Base-by-base conservation (phyloP, 1,284 basidiomycete species). In the Wolfiporia cocos region DNA sequence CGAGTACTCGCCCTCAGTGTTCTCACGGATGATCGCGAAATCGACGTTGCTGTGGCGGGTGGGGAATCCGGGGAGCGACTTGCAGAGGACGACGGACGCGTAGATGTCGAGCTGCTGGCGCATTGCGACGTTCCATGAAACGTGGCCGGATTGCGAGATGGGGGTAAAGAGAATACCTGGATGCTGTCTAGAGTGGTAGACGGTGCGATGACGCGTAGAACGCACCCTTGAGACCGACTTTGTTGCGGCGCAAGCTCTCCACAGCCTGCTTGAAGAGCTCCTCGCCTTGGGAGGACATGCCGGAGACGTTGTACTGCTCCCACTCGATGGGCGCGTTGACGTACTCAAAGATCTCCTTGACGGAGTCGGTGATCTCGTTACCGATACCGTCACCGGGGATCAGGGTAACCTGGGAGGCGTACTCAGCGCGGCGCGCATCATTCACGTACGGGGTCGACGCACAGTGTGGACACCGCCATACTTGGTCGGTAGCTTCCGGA, bases 111-210 rank as follows among this genome's bases (percentile, higher is more conserved):
- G 87, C 63, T 95, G 90, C 67, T 98, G 95, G 58, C 96, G 90
- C 92, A 99, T 97, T 51, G 96, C 96, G 47, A 99, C 95, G 67
- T 99, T 99, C 96, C 96, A 99, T 49, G 94, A 98, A 59, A 96
- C 94, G 71, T 99, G 96, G 20, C 93, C 94, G 28, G 83, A 84
- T 63, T 92, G 88, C 44, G 94, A 96, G 60, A 96, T 93, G 54
- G 95, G 96, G 36, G 96, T 99, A 74, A 95, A 98, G 50, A 99
- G 87, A 57, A 99, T 98, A 59, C 96, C 92, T 96, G 53, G 37
- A 20, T 40, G 34, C 30, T 32, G 33, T 39, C 20, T 43, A 34
- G 39, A 31, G 24, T 18, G 26, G 34, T 33, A 14, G 26, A 14
- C 26, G 9, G 9, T 28, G 7, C 26, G 14, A 3, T 20, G 5